phyloP scores from a whole-genome alignment of 192 early-diverging fungal species.

The Rhizophagus clarus region DNA sequence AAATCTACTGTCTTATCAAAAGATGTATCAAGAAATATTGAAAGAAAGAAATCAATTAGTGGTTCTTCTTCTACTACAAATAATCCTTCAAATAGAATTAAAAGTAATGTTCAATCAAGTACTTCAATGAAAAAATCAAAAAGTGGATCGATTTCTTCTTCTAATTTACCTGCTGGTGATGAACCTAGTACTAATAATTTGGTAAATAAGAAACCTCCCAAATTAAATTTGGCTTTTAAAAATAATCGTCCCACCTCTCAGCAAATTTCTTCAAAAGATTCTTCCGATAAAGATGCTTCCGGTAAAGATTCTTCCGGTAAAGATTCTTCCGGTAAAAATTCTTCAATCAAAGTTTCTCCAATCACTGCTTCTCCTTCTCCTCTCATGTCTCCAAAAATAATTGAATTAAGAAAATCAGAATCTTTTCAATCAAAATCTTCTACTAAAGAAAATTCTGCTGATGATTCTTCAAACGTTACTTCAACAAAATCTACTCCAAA shows the following conservation, averaged over 20 bases:
- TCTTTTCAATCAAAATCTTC: not conserved
- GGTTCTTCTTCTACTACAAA: not conserved
- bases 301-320: not conserved
- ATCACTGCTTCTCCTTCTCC: not conserved
- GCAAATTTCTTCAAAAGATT: not conserved
- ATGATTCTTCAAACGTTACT: not conserved
- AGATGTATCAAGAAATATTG: not conserved
- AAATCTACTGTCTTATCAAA: not conserved
- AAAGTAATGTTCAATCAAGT: not conserved
- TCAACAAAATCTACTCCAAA: too few relatives aligned
- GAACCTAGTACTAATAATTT: not conserved
- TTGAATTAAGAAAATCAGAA: constrained; percentile 22
- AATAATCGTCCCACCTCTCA: not conserved
- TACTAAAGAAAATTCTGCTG: not conserved
- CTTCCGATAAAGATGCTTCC: not conserved
- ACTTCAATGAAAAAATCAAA: not conserved
- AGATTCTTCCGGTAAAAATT: not conserved
- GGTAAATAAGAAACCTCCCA: not conserved
- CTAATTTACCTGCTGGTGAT: not conserved
- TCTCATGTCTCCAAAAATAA: constrained; percentile 25
- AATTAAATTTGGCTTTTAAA: constrained; percentile 23
- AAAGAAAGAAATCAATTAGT: not conserved
- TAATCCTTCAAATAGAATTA: not conserved
- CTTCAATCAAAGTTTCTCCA: too few relatives aligned
- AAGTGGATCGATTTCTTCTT: not conserved